Evolutionary conservation across 1,139 yeast species (phyloP).

Genomic region (Nakaseomyces sp.): DNA sequence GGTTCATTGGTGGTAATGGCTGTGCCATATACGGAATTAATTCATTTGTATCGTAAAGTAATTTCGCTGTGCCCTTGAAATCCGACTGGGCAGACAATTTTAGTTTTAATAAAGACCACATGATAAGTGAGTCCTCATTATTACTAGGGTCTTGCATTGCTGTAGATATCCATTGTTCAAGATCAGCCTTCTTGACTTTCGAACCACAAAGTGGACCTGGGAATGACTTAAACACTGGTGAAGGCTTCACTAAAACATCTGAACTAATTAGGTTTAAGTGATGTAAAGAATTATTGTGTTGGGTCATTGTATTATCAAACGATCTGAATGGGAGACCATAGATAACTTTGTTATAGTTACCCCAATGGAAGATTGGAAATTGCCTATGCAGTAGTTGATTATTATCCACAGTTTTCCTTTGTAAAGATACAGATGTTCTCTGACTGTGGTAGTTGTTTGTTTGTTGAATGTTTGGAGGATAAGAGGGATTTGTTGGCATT

Average conservation of each 20-base stretch:
- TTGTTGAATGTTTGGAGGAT: background rate
- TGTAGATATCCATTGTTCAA: slow-evolving; percentile 27
- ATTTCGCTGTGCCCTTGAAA: slow-evolving; percentile 21
- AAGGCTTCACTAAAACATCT: slow-evolving; percentile 29
- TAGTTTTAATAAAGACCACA: slow-evolving; percentile 19
- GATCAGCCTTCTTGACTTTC: slow-evolving; percentile 24
- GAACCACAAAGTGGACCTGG: slow-evolving; percentile 29
- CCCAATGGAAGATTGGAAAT: slow-evolving; percentile 74
- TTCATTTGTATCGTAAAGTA: slow-evolving; percentile 28
- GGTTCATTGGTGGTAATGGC: slow-evolving; percentile 12
- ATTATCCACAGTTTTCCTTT: slow-evolving; percentile 14
- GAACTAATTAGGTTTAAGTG: slow-evolving; percentile 32
- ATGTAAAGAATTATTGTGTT: slow-evolving; percentile 15
- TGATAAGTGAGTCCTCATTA: slow-evolving; percentile 12
- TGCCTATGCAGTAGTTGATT: slow-evolving; percentile 41
- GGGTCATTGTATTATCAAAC: slow-evolving; percentile 13
- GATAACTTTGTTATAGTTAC: slow-evolving; percentile 40
- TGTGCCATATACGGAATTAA: slow-evolving; percentile 20
- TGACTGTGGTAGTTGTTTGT: background rate
- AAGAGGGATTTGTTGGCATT: background rate
- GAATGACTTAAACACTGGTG: slow-evolving; percentile 29
- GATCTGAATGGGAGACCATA: slow-evolving; percentile 37
- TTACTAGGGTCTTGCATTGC: slow-evolving; percentile 10
- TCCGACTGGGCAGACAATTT: slow-evolving; percentile 17
- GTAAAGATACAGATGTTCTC: background rate